Conservation (phyloP, 139 green algal species). For the Micromonas pusilla region DNA sequence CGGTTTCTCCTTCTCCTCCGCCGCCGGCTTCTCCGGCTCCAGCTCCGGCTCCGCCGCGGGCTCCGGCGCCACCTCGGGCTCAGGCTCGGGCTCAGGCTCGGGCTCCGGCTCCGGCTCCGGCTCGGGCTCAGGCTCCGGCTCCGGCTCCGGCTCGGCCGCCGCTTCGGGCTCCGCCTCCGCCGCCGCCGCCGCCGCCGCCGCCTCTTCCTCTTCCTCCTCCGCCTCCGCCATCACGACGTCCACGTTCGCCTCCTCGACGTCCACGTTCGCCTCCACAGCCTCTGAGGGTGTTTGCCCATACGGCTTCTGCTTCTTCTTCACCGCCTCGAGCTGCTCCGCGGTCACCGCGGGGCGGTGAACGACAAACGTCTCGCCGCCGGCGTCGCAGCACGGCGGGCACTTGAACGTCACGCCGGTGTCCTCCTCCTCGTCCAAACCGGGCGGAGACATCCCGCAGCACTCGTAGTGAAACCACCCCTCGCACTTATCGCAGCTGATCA, state of each 20-base stretch:
- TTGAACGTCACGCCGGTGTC: constrained; percentile 2
- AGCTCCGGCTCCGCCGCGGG: not conserved
- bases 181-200: no score
- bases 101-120: constrained; percentile 6
- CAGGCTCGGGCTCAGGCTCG: not conserved
- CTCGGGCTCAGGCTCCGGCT: not conserved
- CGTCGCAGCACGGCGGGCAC: constrained; percentile 17
- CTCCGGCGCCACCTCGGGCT: not conserved
- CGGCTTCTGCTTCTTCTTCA: not conserved
- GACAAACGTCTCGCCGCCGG: constrained; percentile 6
- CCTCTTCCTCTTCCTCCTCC: not conserved
- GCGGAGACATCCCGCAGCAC: constrained; percentile 34
- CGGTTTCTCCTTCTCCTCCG: not conserved
- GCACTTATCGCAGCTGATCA: constrained; percentile 40
- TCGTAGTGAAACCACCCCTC: constrained; percentile 40
- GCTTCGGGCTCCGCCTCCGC: not conserved
- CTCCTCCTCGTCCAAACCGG: constrained; percentile 4
- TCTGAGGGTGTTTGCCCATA: not conserved
- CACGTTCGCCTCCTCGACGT: not conserved
- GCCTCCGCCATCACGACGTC: not conserved
- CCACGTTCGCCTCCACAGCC: no score
- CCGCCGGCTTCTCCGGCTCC: not conserved
- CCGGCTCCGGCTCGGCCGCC: not conserved
- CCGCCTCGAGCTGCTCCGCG: no score
- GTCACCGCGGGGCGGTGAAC: not conserved